A percentile compares a stretch with the other conserved stretches of the same genome.
phyloP scores from a whole-genome alignment of 1,284 basidiomycete species.

The Takashimella koratensis region DNA sequence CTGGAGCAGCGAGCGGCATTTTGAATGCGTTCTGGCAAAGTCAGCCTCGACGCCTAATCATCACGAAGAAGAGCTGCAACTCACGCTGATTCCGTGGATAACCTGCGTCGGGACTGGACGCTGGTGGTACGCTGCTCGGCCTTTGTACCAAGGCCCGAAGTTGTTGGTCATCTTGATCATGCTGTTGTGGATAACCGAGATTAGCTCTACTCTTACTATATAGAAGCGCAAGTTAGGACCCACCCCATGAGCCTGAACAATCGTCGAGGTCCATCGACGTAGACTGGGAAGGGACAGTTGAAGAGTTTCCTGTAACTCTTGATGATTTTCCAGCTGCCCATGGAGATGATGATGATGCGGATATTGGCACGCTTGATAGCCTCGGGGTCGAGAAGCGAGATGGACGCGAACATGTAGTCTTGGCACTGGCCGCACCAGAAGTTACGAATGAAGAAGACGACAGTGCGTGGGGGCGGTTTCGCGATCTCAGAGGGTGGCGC shows the following conservation, averaged over 20 bases:
- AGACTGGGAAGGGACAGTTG: conserved; percentile 47
- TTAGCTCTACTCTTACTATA: background rate
- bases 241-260: conserved; percentile 44
- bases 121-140: conserved; percentile 41
- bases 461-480: conserved; percentile 14
- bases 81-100: conserved; percentile 31
- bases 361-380: conserved; percentile 37
- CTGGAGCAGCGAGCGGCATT: conserved; percentile 39
- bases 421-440: conserved; percentile 50
- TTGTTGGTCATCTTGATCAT: conserved; percentile 41
- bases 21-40: conserved; percentile 33
- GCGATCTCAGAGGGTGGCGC: background rate
- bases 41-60: background rate
- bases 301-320: conserved; percentile 44
- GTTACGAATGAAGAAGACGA: conserved; percentile 45
- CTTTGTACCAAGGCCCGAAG: conserved; percentile 35
- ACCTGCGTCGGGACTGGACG: conserved; percentile 33
- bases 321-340: conserved; percentile 47
- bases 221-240: conserved; percentile 2
- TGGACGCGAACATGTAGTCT: conserved; percentile 42
- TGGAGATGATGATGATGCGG: conserved; percentile 38
- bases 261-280: conserved; percentile 41
- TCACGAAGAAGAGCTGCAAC: conserved; percentile 6
- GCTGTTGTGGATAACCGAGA: conserved; percentile 6
- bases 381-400: conserved; percentile 38